Conservation (phyloP, 768 basidiomycete species). For the Tremella yokohamensis region DNA sequence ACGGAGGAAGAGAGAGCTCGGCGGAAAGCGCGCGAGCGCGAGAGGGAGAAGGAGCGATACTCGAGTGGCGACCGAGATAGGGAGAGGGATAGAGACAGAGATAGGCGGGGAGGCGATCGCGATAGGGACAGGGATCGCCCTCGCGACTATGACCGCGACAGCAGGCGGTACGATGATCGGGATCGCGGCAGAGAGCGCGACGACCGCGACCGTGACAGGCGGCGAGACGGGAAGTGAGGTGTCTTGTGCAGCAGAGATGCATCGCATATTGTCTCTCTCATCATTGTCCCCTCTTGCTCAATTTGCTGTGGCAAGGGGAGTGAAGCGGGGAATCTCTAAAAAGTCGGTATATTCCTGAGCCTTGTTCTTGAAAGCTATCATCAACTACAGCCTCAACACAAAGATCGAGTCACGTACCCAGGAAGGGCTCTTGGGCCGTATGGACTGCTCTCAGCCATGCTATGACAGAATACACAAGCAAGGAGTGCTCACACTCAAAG, state of each 20-base stretch:
- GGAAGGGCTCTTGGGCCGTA: too few species aligned
- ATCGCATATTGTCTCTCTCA: not conserved
- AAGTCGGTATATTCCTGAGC: not conserved
- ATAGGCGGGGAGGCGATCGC: constrained; percentile 3
- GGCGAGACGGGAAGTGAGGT: not conserved
- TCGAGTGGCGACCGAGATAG: constrained; percentile 15
- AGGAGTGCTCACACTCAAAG: too few species aligned
- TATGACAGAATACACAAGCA: too few species aligned
- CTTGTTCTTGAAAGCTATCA: not conserved
- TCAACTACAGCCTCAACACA: not conserved
- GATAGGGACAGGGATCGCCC: constrained; percentile 7
- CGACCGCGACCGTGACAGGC: not conserved
- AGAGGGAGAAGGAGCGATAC: constrained; percentile 12
- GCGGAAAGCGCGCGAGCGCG: constrained; percentile 33
- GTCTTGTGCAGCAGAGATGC: not conserved
- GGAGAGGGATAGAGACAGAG: constrained; percentile 17
- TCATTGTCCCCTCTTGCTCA: not conserved
- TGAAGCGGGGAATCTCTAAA: not conserved
- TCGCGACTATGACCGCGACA: too few species aligned
- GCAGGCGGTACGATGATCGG: not conserved
- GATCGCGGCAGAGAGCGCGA: constrained; percentile 2
- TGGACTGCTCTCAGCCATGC: too few species aligned
- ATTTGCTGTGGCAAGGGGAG: not conserved
- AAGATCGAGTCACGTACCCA: too few species aligned
- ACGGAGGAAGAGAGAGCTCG: constrained; percentile 29